Evolutionary conservation across 148 eudicot species (phyloP), one percentile per base, ranked within the genome.

Genomic region (Amaranthus cruentus): DNA sequence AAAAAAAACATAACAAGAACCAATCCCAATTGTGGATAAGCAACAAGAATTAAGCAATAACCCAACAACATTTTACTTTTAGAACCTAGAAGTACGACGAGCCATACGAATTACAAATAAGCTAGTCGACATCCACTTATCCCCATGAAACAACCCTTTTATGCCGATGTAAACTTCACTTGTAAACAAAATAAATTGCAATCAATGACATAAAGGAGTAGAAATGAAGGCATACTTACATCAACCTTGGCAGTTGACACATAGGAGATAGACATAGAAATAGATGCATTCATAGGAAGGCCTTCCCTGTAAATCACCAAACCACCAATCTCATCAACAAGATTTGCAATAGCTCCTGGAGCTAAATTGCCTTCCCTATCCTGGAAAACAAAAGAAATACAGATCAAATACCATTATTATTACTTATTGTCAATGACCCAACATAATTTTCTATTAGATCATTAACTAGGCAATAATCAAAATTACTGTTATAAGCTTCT

Each of bases 291-390:
- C 95, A 84, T 88, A 15, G 89, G 85, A 5, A 78, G 81, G 43
- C 85, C 89, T 62, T 81, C 79, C 61, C 66, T 83, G 75, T 85
- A 70, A 54, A 88, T 73, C 75, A 85, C 70, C 0, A 83, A 75
- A 66, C 53, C 81, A 48, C 97, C 97, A 52, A 87, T 65, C 74
- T 88, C 89, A 79, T 92, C 97, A 51, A 92, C 92, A 66, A 92
- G 78, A 63, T 81, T 85, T 4, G 88, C 91, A 74, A 92, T 87
- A 8, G 92, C 97, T 14, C 97, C 97, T 0, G 81, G n/a, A 15
- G 83, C 74, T 73, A 92, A 64, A 46, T 80, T 81, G 4, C 91
- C 95, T 49, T 55, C 77, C 72, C 84, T 81, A 83, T 87, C 87
- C 91, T 90, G 86, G 50, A 61, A 18, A 53, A 7, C 42, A 47